Conservation (phyloP, 2,329 filamentous ascomycete genomes). For the Alternaria sp. region DNA sequence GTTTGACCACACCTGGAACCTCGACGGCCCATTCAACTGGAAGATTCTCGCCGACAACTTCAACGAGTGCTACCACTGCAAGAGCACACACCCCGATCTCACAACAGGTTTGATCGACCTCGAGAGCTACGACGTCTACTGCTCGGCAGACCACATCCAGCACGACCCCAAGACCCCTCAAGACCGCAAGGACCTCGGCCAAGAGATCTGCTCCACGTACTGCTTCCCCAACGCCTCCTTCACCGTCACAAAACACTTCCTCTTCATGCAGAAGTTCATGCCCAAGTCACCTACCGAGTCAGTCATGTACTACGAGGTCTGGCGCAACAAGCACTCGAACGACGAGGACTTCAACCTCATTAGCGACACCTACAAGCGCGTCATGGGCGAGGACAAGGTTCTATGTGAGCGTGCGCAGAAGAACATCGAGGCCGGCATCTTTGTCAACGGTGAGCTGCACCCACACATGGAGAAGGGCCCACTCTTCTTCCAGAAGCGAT, state of each 20-base stretch:
- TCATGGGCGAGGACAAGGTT: slow-evolving; percentile 70
- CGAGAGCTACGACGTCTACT: slow-evolving; percentile 56
- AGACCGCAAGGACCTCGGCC: slow-evolving; percentile 30
- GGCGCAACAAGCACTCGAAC: slow-evolving; percentile 65
- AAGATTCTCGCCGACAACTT: slow-evolving; percentile 62
- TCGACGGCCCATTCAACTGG: slow-evolving; percentile 44
- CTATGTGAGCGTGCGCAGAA: slow-evolving; percentile 66
- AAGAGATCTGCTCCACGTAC: slow-evolving; percentile 41
- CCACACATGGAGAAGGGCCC: slow-evolving; percentile 66
- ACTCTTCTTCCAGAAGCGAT: slow-evolving; percentile 62
- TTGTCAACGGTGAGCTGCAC: slow-evolving; percentile 68
- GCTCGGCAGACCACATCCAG: slow-evolving; percentile 40
- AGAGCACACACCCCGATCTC: slow-evolving; percentile 65
- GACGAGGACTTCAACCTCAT: slow-evolving; percentile 65
- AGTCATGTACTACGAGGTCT: slow-evolving; percentile 68
- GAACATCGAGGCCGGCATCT: slow-evolving; percentile 68
- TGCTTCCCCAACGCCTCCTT: slow-evolving; percentile 42
- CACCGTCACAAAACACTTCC: slow-evolving; percentile 57
- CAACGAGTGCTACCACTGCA: slow-evolving; percentile 71
- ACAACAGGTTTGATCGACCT: slow-evolving; percentile 63
- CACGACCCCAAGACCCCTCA: slow-evolving; percentile 41
- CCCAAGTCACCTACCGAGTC: slow-evolving; percentile 60
- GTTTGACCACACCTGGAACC: slow-evolving; percentile 51
- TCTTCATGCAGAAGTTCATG: slow-evolving; percentile 69
- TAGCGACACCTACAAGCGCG: slow-evolving; percentile 66